Percentiles rank a stretch among this genome's conserved stretches.
Evolutionary conservation across 352 stramenopile species (phyloP).

Genomic region (Phytophthora cryptogea): DNA sequence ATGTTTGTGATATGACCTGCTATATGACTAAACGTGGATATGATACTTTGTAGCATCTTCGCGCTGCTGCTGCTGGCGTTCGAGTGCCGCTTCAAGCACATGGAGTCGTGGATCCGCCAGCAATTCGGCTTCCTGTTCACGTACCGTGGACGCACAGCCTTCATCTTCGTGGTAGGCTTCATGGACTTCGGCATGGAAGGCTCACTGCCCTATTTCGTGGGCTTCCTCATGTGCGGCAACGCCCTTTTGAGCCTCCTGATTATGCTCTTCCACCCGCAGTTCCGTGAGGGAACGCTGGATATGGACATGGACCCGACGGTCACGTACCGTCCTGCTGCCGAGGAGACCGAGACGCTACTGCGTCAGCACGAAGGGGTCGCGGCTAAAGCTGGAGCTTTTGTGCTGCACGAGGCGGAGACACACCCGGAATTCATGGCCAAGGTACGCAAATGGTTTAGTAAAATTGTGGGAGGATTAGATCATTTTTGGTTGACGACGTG

Average conservation of each 20-base stretch:
- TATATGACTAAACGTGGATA: conserved; percentile 5
- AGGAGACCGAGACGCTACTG: conserved; percentile 73
- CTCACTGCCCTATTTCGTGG: conserved; percentile 70
- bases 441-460: conserved; percentile 28
- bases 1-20: not conserved
- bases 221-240: conserved; percentile 80
- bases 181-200: conserved; percentile 90
- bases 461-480: no score
- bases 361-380: conserved; percentile 65
- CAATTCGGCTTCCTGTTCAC: conserved; percentile 90
- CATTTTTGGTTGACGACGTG: conserved; percentile 5
- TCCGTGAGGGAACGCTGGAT: conserved; percentile 72
- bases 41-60: conserved; percentile 61
- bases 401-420: conserved; percentile 69
- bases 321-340: conserved; percentile 61
- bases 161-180: conserved; percentile 88
- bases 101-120: conserved; percentile 85
- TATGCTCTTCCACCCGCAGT: conserved; percentile 87
- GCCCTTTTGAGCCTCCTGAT: conserved; percentile 76
- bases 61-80: conserved; percentile 82
- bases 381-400: conserved; percentile 64
- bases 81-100: conserved; percentile 87
- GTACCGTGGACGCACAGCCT: conserved; percentile 81
- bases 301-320: conserved; percentile 78
- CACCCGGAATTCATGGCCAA: conserved; percentile 77